phyloP scores from a whole-genome alignment of 106 monocot genomes.

The Apostasia ramifera region DNA sequence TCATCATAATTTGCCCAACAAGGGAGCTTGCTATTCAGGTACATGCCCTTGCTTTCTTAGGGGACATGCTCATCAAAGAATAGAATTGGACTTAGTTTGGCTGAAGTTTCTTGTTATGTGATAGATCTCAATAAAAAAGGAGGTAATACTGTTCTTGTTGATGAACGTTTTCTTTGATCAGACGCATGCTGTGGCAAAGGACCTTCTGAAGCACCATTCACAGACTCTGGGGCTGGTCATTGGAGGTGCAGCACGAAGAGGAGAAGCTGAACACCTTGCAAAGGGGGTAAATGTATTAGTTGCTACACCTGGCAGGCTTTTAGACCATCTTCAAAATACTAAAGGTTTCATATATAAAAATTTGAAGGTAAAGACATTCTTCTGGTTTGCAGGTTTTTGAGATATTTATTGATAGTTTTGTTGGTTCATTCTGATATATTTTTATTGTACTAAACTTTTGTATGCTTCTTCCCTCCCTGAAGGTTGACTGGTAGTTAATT shows the following conservation, averaged over 20 bases:
- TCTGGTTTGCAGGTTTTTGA: background rate
- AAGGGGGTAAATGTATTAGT: conserved; percentile 82
- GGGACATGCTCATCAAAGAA: background rate
- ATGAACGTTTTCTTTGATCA: conserved; percentile 7
- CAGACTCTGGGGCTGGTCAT: conserved; percentile 83
- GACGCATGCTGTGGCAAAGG: conserved; percentile 80
- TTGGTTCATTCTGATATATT: too few species aligned
- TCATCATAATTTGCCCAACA: conserved; percentile 83
- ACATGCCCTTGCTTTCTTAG: background rate
- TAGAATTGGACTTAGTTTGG: too few species aligned
- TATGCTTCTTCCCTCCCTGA: background rate
- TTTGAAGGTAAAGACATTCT: conserved; percentile 33
- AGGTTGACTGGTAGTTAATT: background rate
- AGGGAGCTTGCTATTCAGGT: conserved; percentile 96
- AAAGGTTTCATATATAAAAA: conserved; percentile 84
- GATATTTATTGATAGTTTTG: background rate
- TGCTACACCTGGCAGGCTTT: conserved; percentile 85
- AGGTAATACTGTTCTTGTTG: too few species aligned
- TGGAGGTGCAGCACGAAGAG: conserved; percentile 58
- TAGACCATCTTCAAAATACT: conserved; percentile 84
- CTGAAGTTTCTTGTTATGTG: too few species aligned
- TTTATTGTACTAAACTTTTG: background rate
- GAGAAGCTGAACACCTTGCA: conserved; percentile 72
- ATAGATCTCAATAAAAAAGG: too few species aligned
- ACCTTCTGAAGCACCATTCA: conserved; percentile 75